Base-by-base conservation (phyloP, 2,329 filamentous ascomycete species). In the Aspergillus fischeri region DNA sequence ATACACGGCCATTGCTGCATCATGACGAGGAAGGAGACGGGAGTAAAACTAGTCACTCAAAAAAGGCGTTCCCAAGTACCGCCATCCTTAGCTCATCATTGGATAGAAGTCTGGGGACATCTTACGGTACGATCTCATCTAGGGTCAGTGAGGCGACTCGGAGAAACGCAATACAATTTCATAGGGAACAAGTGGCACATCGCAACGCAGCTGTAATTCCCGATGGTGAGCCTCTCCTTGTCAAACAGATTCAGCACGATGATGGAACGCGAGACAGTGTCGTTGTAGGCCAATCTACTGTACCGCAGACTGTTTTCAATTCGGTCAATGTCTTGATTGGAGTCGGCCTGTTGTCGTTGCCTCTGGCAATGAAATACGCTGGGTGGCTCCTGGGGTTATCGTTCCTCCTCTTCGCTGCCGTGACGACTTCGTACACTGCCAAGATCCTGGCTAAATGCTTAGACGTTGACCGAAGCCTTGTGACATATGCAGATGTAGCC, bases 281-380 rank as follows among this genome's bases (percentile, higher is more conserved):
- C 2, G 87, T 96, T 2, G 89, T 96, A 60, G 93, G 93, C 42
- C 92, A 95, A 77, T 96, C 91, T n/a, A 99, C 93, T 1, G 81
- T 97, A 17, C 92, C 92, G 0, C 93, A 97, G 77, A 97, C 93
- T 6, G 84, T 97, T 60, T 96, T 97, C 80, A 99, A 99, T 75
- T 95, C 91, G 3, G 93, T 93, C 71, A 96, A 96, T 64, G 91
- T 95, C 52, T 78, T 97, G 58, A 93, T 97, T 60, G 92, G 92
- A 17, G 88, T 99, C 29, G 93, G 93, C 0, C 78, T 99, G 29
- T 81, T 99, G 52, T 95, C 91, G 73, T 79, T 99, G 54, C 94
- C 93, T 5, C 82, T 97, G 69, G 93, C 90, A 5, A 80, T 97
- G 67, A 91, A 87, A 67, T 92, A 96, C 72, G 87, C 90, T 11